phyloP scores from a whole-genome alignment of 2,329 filamentous ascomycete genomes.

The Helicocarpus griseus region DNA sequence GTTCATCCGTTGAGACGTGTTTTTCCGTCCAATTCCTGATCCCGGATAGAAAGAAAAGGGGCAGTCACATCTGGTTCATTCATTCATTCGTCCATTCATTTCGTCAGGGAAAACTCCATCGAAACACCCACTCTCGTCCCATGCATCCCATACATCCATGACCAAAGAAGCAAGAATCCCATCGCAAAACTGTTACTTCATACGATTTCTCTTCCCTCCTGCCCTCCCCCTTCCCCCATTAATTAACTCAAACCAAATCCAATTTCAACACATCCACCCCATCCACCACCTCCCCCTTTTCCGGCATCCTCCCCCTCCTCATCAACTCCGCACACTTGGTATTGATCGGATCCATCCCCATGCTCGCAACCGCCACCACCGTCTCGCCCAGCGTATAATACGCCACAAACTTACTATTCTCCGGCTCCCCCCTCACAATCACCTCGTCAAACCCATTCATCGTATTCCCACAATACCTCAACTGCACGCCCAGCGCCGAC shows the following conservation, averaged over 20 bases:
- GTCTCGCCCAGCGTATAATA: constrained; percentile 83
- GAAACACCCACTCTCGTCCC: neutral
- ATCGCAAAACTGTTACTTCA: neutral
- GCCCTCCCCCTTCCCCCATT: neutral
- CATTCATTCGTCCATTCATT: neutral
- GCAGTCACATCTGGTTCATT: neutral
- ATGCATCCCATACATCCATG: neutral
- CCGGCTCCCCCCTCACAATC: constrained; percentile 65
- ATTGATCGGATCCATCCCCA: constrained; percentile 85
- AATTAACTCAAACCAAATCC: constrained; percentile 7
- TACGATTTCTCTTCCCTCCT: neutral
- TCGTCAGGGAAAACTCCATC: too few relatives aligned
- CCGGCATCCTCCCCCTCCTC: constrained; percentile 69
- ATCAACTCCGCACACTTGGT: constrained; percentile 75
- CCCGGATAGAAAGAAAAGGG: too few relatives aligned
- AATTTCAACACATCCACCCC: constrained; percentile 32
- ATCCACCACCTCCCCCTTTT: constrained; percentile 64
- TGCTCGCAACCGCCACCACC: constrained; percentile 81
- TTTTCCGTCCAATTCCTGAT: too few relatives aligned
- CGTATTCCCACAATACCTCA: constrained; percentile 90
- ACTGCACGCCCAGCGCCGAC: constrained; percentile 80
- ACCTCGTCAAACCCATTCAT: constrained; percentile 75
- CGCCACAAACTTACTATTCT: constrained; percentile 72
- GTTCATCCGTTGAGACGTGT: too few relatives aligned
- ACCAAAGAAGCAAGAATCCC: neutral